A percentile compares a stretch with the other conserved stretches of the same genome.
Conservation (phyloP, 305 asterid species). For the Fraxinus baroniana region DNA sequence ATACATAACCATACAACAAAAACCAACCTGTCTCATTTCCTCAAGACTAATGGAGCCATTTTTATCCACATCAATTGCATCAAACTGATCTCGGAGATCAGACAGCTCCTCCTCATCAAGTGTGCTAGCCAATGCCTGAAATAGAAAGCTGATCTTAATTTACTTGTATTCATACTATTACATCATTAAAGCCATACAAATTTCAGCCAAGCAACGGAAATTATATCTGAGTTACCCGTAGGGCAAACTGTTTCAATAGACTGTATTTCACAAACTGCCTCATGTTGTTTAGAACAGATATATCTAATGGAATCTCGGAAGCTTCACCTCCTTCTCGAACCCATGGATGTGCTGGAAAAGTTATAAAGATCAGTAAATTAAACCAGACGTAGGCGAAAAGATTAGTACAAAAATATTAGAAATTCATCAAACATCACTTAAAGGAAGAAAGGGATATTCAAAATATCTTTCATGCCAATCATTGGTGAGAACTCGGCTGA, state of each 20-base stretch:
- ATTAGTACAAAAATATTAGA: background rate
- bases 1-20: background rate
- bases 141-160: constrained; percentile 7
- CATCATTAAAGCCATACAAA: constrained; percentile 2
- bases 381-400: background rate
- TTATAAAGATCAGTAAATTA: constrained; percentile 19
- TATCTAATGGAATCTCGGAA: constrained; percentile 95
- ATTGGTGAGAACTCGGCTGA: background rate
- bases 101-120: constrained; percentile 87
- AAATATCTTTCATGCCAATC: background rate
- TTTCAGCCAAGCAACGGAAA: constrained; percentile 12
- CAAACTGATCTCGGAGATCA: constrained; percentile 86
- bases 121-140: constrained; percentile 92
- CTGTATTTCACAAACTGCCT: constrained; percentile 88
- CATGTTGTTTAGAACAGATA: constrained; percentile 86
- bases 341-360: constrained; percentile 90
- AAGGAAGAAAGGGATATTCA: background rate
- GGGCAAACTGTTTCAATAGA: constrained; percentile 92
- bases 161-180: background rate
- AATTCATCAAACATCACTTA: background rate
- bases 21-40: constrained; percentile 93
- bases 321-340: constrained; percentile 99
- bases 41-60: constrained; percentile 93
- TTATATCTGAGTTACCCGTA: constrained; percentile 54
- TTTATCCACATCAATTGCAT: constrained; percentile 93